Percentiles rank a stretch among this genome's conserved stretches.
Conservation (phyloP, 306 rosid species). For the Casuarina cunninghamiana region DNA sequence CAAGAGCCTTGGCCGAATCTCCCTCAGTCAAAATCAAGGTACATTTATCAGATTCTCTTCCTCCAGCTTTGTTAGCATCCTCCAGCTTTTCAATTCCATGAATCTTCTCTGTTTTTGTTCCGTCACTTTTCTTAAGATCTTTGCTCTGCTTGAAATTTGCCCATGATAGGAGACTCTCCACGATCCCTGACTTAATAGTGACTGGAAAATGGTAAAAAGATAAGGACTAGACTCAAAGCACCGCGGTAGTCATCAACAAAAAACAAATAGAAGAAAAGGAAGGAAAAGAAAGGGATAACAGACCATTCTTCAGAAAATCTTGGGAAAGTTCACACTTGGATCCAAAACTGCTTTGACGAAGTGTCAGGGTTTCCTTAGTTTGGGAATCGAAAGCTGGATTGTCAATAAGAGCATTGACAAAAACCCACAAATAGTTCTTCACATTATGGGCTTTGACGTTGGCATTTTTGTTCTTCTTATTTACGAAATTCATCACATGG, state of each 20-base stretch:
- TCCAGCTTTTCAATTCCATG: slow-evolving; percentile 83
- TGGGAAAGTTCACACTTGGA: slow-evolving; percentile 82
- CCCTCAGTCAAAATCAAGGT: slow-evolving; percentile 96
- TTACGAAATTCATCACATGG: slow-evolving; percentile 74
- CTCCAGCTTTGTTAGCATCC: slow-evolving; percentile 96
- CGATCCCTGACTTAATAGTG: slow-evolving; percentile 78
- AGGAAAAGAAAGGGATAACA: not conserved
- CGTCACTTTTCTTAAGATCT: slow-evolving; percentile 90
- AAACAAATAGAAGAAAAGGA: not conserved
- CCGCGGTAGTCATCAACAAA: not conserved
- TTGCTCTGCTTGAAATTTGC: slow-evolving; percentile 85
- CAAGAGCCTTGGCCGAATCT: slow-evolving; percentile 98
- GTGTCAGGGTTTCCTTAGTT: slow-evolving; percentile 87
- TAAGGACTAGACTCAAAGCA: slow-evolving; percentile 7
- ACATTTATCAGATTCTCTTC: slow-evolving; percentile 80
- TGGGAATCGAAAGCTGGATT: slow-evolving; percentile 98
- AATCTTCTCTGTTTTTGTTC: slow-evolving; percentile 81
- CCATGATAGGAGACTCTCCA: slow-evolving; percentile 92
- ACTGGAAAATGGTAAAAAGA: slow-evolving; percentile 42
- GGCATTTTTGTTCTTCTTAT: slow-evolving; percentile 91
- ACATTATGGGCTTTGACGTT: slow-evolving; percentile 89
- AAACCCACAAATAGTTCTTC: slow-evolving; percentile 91
- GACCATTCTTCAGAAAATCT: slow-evolving; percentile 77
- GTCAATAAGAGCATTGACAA: slow-evolving; percentile 92
- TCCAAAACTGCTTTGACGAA: slow-evolving; percentile 83